Percentiles rank a stretch among this genome's conserved stretches.
Conservation (phyloP, 1,284 basidiomycete species). For the Cryptococcus deneoformans region DNA sequence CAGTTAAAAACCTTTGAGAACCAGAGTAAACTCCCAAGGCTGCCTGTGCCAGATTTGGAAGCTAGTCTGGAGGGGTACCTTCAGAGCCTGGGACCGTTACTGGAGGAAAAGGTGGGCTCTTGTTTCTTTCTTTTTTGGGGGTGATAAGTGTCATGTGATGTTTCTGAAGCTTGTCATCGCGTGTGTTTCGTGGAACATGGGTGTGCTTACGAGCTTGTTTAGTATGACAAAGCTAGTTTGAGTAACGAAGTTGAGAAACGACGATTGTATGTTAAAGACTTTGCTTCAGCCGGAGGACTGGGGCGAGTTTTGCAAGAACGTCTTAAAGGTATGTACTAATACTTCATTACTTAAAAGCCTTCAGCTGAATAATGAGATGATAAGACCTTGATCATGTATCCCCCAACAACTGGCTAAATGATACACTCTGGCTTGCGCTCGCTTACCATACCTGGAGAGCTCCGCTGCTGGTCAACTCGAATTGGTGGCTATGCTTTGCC, state of each 20-base stretch:
- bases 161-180: too few relatives aligned
- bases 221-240: conserved; percentile 58
- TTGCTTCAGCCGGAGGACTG: conserved; percentile 61
- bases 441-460: conserved; percentile 88
- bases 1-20: conserved; percentile 52
- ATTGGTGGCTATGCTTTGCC: conserved; percentile 93
- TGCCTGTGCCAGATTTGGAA: conserved; percentile 81
- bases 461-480: conserved; percentile 86
- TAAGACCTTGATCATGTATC: conserved; percentile 80
- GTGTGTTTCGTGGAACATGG: neutral
- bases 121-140: neutral
- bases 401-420: conserved; percentile 92
- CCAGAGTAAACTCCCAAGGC: conserved; percentile 56
- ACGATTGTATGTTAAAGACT: conserved; percentile 66
- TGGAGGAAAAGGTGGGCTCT: conserved; percentile 64
- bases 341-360: neutral
- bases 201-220: conserved; percentile 18
- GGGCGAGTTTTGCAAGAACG: conserved; percentile 74
- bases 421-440: conserved; percentile 88
- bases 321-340: conserved; percentile 59
- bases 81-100: conserved; percentile 72
- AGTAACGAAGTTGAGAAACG: conserved; percentile 61
- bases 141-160: neutral
- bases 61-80: conserved; percentile 78
- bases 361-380: neutral